These are phyloP conservation scores for Lactarius vividus DNA, from an alignment of 768 basidiomycete species.

Conservation along the genomic window DNA sequence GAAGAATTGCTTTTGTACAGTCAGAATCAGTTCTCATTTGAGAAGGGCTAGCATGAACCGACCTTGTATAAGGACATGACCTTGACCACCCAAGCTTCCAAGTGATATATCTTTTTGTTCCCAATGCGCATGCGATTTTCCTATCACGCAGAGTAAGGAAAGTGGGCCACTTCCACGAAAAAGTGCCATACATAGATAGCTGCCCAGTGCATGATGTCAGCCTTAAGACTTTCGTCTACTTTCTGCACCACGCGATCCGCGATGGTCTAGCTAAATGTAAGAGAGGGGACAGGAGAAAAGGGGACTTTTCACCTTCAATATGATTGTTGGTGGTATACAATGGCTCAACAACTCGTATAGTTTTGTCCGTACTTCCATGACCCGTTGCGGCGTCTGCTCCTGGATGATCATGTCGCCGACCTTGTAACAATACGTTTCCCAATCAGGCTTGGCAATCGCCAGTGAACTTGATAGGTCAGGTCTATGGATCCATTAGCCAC, in stretches of 20 bases:
- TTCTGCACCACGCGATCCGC: conserved; percentile 83
- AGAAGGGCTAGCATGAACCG: conserved; percentile 14
- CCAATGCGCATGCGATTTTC: conserved; percentile 96
- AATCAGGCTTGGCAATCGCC: conserved; percentile 94
- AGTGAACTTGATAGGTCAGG: conserved; percentile 80
- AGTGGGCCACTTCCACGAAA: not conserved
- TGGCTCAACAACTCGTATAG: conserved; percentile 95
- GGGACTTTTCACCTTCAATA: conserved; percentile 68
- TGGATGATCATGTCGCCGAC: conserved; percentile 86
- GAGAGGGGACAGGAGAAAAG: not conserved
- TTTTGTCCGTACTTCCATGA: conserved; percentile 91
- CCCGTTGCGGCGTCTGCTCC: conserved; percentile 84
- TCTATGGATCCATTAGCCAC: conserved; percentile 37
- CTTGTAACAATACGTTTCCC: conserved; percentile 96
- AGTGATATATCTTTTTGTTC: conserved; percentile 90
- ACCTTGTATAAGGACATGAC: conserved; percentile 92
- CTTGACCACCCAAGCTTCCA: conserved; percentile 97
- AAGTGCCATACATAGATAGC: conserved; percentile 78
- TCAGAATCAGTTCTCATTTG: not conserved
- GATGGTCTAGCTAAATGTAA: conserved; percentile 61
- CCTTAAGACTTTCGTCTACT: conserved; percentile 87
- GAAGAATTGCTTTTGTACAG: conserved; percentile 42
- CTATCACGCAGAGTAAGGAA: conserved; percentile 39
- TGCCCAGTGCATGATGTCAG: conserved; percentile 97
- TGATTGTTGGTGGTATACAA: conserved; percentile 91